phyloP scores from a whole-genome alignment of 768 basidiomycete genomes.

The Psilocybe cubensis region DNA sequence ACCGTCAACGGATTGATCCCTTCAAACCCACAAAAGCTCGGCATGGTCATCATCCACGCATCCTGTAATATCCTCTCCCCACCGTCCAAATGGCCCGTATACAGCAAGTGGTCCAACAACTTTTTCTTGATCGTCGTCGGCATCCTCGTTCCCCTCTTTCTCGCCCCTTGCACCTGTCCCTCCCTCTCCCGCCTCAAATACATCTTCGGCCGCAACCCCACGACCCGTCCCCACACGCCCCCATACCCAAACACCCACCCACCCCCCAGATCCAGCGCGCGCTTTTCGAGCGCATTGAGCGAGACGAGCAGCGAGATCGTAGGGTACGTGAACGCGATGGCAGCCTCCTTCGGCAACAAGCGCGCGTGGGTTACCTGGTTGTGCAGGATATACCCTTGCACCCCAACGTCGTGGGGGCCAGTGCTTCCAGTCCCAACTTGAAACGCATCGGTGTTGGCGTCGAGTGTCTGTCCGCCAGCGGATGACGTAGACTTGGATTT shows the following conservation, averaged over 20 bases:
- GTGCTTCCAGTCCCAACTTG: too few relatives aligned
- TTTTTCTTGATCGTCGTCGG: constrained; percentile 41
- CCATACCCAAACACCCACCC: constrained; percentile 64
- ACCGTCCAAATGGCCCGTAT: constrained; percentile 29
- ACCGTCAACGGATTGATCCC: constrained; percentile 75
- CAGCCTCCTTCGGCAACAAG: constrained; percentile 46
- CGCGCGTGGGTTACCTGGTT: constrained; percentile 59
- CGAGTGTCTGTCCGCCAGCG: constrained; percentile 2
- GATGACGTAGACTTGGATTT: constrained; percentile 3
- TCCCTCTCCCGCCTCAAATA: too few relatives aligned
- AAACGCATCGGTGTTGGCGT: too few relatives aligned
- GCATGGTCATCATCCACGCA: constrained; percentile 79
- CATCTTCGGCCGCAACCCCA: constrained; percentile 46
- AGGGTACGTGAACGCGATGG: constrained; percentile 64
- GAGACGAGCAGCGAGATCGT: constrained; percentile 61
- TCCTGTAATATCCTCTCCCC: constrained; percentile 38
- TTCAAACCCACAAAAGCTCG: constrained; percentile 64
- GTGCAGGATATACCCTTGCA: constrained; percentile 47
- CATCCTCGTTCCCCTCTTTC: too few relatives aligned
- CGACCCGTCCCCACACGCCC: constrained; percentile 42
- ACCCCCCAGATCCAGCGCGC: constrained; percentile 45
- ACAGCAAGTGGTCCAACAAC: constrained; percentile 37
- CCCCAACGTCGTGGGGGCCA: too few relatives aligned
- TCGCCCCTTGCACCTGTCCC: too few relatives aligned
- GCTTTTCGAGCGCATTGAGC: constrained; percentile 52